Conservation (phyloP, 129 eudicot genomes). For the Oenanthe sinensis region DNA sequence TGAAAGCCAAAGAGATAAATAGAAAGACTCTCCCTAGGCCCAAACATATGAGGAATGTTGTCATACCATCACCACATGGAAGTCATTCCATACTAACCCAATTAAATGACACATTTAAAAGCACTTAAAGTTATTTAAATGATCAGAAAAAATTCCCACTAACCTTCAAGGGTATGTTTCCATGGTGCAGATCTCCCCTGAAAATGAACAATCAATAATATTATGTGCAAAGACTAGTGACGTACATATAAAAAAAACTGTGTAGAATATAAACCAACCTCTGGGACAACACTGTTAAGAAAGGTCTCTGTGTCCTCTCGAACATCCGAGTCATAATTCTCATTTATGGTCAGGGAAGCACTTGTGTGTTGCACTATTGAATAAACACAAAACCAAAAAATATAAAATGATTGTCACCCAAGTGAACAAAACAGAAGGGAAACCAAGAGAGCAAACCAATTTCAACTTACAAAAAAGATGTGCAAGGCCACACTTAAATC, state of each 20-base stretch:
- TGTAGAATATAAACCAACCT: constrained; percentile 38
- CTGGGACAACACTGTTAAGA: constrained; percentile 80
- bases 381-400: neutral
- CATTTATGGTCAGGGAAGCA: constrained; percentile 94
- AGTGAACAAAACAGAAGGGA: neutral
- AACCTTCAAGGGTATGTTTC: constrained; percentile 92
- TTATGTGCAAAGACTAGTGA: neutral
- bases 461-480: constrained; percentile 71
- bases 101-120: neutral
- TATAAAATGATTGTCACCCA: neutral
- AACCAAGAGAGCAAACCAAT: neutral
- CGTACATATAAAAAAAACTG: neutral
- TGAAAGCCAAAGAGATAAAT: neutral
- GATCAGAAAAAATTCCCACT: constrained; percentile 11
- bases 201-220: constrained; percentile 16
- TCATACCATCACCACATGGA: neutral
- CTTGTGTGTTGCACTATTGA: constrained; percentile 92
- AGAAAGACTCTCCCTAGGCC: neutral
- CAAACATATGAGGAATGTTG: neutral
- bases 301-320: constrained; percentile 90
- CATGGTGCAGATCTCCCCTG: constrained; percentile 96
- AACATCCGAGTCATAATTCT: constrained; percentile 91
- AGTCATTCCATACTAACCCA: neutral
- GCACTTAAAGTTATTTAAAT: neutral
- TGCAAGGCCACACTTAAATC: constrained; percentile 85